These are phyloP conservation scores for Amphibolis antarctica DNA, from an alignment of 106 monocot species.

Conservation along the genomic window DNA sequence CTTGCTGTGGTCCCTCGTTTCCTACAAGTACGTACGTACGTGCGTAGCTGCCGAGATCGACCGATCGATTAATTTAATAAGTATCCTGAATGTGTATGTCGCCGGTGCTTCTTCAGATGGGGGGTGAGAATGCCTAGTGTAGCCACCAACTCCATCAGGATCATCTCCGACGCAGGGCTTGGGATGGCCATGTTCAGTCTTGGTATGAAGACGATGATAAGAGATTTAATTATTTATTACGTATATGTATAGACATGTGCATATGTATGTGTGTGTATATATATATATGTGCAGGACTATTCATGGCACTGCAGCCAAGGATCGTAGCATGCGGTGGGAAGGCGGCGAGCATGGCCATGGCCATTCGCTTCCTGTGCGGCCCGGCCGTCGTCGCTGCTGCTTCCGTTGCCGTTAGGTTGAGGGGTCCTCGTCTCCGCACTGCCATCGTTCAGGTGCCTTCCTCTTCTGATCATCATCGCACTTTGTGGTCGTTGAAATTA, in stretches of 20 bases:
- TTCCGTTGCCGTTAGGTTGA: slow-evolving; percentile 36
- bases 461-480: no score
- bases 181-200: slow-evolving; percentile 62
- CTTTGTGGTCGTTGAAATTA: no score
- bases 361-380: slow-evolving; percentile 31
- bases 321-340: slow-evolving; percentile 42
- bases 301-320: slow-evolving; percentile 54
- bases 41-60: no score
- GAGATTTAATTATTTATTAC: no score
- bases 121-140: slow-evolving; percentile 27
- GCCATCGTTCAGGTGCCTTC: slow-evolving; percentile 41
- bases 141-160: slow-evolving; percentile 33
- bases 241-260: no score
- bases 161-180: slow-evolving; percentile 55
- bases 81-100: no score
- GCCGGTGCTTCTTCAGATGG: no score
- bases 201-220: slow-evolving; percentile 1
- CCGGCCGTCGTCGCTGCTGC: slow-evolving; percentile 33
- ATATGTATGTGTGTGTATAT: no score
- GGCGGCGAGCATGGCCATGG: slow-evolving; percentile 35
- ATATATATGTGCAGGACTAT: slow-evolving; percentile 32
- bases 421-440: slow-evolving; percentile 23
- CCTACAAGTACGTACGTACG: slow-evolving; percentile 30
- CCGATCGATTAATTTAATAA: no score
- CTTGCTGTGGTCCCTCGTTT: slow-evolving; percentile 44